phyloP scores from a whole-genome alignment of 2,329 filamentous ascomycete species.

The Aspergillus caelatus region DNA sequence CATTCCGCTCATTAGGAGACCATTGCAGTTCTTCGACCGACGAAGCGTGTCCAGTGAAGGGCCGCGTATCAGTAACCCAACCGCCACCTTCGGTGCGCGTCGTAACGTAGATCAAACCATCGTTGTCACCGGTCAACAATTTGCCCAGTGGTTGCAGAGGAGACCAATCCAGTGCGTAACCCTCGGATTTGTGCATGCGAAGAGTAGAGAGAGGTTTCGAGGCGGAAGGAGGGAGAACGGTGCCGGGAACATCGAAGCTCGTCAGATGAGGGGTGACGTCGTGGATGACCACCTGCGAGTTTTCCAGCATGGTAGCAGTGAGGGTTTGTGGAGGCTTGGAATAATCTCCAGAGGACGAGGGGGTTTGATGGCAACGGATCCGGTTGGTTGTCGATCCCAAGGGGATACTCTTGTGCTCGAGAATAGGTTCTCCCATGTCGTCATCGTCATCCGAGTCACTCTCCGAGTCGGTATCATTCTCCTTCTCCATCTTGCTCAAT shows the following conservation, averaged over 20 bases:
- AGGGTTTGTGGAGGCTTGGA: constrained; percentile 77
- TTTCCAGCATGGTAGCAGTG: constrained; percentile 91
- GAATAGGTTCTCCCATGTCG: constrained; percentile 80
- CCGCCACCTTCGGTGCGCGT: constrained; percentile 84
- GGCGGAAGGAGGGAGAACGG: constrained; percentile 75
- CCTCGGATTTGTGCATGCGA: constrained; percentile 87
- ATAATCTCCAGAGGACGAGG: constrained; percentile 64
- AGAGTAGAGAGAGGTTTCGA: constrained; percentile 88
- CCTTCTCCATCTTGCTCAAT: constrained; percentile 80
- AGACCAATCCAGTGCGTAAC: constrained; percentile 97
- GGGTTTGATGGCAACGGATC: constrained; percentile 82
- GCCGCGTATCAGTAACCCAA: constrained; percentile 81
- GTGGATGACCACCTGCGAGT: constrained; percentile 85
- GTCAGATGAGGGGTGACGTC: constrained; percentile 87
- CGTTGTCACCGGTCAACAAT: constrained; percentile 87
- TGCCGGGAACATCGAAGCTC: constrained; percentile 88
- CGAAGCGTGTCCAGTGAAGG: constrained; percentile 80
- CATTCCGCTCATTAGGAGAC: constrained; percentile 89
- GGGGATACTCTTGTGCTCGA: constrained; percentile 89
- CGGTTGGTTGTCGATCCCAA: constrained; percentile 88
- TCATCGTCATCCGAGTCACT: constrained; percentile 72
- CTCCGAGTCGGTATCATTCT: constrained; percentile 69
- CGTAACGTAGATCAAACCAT: constrained; percentile 86
- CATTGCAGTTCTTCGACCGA: constrained; percentile 96
- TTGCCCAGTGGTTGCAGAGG: constrained; percentile 78